Percentiles rank a stretch among this genome's conserved stretches.
phyloP scores from a whole-genome alignment of 345 rosid species.

The rapeseed (Brassica napus) region DNA sequence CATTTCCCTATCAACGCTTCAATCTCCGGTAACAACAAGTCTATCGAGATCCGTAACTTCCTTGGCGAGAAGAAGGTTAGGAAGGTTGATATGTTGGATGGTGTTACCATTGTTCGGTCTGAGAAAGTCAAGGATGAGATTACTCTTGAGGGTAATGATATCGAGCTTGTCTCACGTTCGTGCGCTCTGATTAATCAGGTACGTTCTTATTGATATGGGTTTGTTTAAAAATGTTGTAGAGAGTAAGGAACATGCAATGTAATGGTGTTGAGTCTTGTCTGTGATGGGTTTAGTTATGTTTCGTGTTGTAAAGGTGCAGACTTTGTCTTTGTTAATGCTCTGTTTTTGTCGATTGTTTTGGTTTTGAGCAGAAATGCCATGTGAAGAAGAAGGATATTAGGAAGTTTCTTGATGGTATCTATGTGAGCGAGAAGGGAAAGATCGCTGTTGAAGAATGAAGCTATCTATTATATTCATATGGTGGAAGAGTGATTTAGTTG shows the following conservation, averaged over 20 bases:
- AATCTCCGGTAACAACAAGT: conserved; percentile 44
- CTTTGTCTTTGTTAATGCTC: not conserved
- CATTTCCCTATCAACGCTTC: conserved; percentile 88
- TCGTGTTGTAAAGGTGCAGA: not conserved
- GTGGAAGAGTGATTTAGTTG: conserved; percentile 4
- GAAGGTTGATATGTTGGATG: conserved; percentile 55
- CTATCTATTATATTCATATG: conserved; percentile 3
- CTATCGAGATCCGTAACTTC: conserved; percentile 79
- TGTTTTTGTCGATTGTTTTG: conserved; percentile 2
- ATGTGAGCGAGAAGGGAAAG: conserved; percentile 60
- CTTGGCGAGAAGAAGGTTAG: conserved; percentile 69
- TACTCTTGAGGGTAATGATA: conserved; percentile 49
- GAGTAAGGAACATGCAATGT: not conserved
- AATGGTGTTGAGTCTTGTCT: not conserved
- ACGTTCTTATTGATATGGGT: not conserved
- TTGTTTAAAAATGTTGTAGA: not conserved
- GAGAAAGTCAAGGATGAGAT: conserved; percentile 59
- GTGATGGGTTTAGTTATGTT: not conserved
- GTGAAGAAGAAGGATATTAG: conserved; percentile 71
- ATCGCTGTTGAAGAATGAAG: conserved; percentile 49
- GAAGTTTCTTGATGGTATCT: conserved; percentile 68
- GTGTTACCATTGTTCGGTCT: conserved; percentile 47
- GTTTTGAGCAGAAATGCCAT: conserved; percentile 55
- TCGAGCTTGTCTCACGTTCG: conserved; percentile 51
- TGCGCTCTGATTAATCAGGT: conserved; percentile 60